phyloP scores from a whole-genome alignment of 2,329 filamentous ascomycete species.

The Fusarium napiforme region DNA sequence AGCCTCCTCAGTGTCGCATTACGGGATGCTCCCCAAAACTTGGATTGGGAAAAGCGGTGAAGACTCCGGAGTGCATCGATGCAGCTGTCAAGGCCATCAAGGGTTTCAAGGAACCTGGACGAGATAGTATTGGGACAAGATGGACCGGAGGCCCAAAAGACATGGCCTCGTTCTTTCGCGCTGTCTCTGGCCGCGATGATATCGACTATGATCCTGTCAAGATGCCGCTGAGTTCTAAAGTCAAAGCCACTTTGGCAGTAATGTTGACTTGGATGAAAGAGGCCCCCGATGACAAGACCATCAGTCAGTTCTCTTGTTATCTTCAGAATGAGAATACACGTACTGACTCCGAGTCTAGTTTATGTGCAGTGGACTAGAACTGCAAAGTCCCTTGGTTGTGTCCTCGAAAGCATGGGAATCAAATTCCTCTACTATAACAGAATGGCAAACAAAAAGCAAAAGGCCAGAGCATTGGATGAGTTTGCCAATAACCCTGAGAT shows the following conservation, averaged over 20 bases:
- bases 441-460: slow-evolving; percentile 23
- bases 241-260: slow-evolving; percentile 46
- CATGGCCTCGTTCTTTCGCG: slow-evolving; percentile 33
- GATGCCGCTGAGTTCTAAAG: slow-evolving; percentile 47
- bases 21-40: background rate
- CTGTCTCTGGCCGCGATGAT: background rate
- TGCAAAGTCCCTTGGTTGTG: slow-evolving; percentile 49
- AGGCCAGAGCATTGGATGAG: slow-evolving; percentile 14
- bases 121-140: slow-evolving; percentile 34
- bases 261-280: slow-evolving; percentile 48
- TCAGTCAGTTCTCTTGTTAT: no score
- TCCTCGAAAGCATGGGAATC: slow-evolving; percentile 47
- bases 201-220: background rate
- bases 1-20: background rate
- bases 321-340: no score
- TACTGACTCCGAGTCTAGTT: no score
- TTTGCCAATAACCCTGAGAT: slow-evolving; percentile 34
- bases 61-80: background rate
- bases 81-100: accelerated
- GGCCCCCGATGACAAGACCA: slow-evolving; percentile 52
- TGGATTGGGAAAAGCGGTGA: background rate
- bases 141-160: background rate
- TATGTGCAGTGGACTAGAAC: slow-evolving; percentile 51
- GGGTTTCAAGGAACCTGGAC: slow-evolving; percentile 30
- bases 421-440: slow-evolving; percentile 54